Base-by-base conservation (phyloP, 352 stramenopile species). In the Phytophthora nicotianae region DNA sequence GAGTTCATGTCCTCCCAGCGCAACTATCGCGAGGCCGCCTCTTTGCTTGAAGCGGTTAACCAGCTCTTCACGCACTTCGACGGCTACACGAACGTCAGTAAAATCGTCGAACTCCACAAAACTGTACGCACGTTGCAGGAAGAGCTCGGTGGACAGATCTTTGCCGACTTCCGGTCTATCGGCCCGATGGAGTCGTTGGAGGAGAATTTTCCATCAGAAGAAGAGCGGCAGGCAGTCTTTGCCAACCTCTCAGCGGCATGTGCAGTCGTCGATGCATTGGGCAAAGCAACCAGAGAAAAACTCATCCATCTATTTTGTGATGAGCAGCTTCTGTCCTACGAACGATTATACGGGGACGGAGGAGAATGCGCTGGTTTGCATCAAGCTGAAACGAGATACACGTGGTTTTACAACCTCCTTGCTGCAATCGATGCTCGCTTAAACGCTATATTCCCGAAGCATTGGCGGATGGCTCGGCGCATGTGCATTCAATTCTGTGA, bases 1-100 rank as follows among this genome's bases (percentile, higher is more conserved):
- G 85, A 93, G 56, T 77, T 90, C 40, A 87, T 88, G 65, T 75
- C 84, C 10, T 92, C 82, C 9, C 81, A 92, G 67, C 81, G 87
- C 19, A 92, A 98, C 43, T 99, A 99, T 74, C 81, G 87, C 20
- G 91, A 98, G 53, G 95, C 96, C n/a, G 92, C 96, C 1, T 97
- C 98, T 65, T 85, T 99, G 7, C 83, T 99, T 32, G 94, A 99
- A 74, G 97, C 97, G 5, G 97, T 98, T 9, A 89, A 96, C 52
- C 86, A 99, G 53, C 81, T 99, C 20, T 90, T 99, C 48, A 89
- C 86, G 14, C 95, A 99, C 73, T 99, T 99, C 76, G 93, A 98
- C 62, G 81, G 77, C 26, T 99, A 99, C 74, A 90, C 73, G 1
- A 90, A 85, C 55, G 86, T 98, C 49, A 84, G 80, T 58, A 95